Evolutionary conservation across 1,139 yeast genomes (phyloP), one percentile per base, ranked within the genome.

Genomic region (Geotrichum cucujoidarum): DNA sequence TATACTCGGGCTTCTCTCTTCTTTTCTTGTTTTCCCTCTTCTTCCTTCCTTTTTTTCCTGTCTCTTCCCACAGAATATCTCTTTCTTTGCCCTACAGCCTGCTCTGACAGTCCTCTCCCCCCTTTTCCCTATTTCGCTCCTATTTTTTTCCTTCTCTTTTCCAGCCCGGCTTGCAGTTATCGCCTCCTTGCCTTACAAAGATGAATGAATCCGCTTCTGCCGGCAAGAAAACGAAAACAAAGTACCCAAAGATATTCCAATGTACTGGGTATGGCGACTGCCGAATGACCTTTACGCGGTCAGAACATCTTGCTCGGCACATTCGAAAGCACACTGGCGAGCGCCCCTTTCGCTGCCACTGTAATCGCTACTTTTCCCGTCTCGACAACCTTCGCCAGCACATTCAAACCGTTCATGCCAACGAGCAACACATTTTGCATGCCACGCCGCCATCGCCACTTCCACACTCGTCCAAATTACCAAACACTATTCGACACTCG

Each of bases 291-390:
- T 90, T 89, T 64, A 86, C 95, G 1, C 70, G 95, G 52, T 80
- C 88, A 16, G 97, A 90, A 63, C 97, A 90, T 66, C 73, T 90
- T 58, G 95, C 96, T 1, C 75, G 97, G 53, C 97, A 89, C 68
- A 84, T 88, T 48, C 72, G 97, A 45, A 90, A 89, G 61, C 97
- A 89, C 64, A 89, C 97, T 1, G 97, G 97, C 39, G 97, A 90
- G 65, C 74, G 95, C 49, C 97, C 97, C 1, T 90, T 88, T 64
- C 80, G 87, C 49, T 90, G 97, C 65, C 85, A 85, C 44, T 90
- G 97, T 66, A 74, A 80, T 39, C 81, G 89, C 59, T 78, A 81
- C 61, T 90, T 90, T 62, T 81, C 92, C 25, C 74, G 97, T 42
- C 70, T 88, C 55, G 97, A 90, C 66, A 90, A 90, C 63, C 72